Evolutionary conservation across 345 rosid species (phyloP).

Genomic region (Litchi chinensis): DNA sequence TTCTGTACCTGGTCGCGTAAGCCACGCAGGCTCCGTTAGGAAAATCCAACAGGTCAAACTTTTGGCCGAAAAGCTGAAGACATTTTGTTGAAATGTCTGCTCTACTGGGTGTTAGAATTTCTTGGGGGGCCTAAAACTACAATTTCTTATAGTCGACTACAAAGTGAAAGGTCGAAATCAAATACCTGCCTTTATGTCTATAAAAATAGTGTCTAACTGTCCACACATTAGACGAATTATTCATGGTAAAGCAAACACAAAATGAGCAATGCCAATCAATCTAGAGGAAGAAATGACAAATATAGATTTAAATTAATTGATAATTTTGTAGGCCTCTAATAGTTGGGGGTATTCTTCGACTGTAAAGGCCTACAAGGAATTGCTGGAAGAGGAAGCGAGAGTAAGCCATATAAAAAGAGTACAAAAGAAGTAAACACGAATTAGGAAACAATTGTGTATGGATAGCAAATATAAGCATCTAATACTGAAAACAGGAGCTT

Average conservation of each 20-base stretch:
- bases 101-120: background rate
- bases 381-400: background rate
- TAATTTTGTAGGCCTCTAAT: no score
- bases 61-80: slow-evolving; percentile 5
- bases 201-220: no score
- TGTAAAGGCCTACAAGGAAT: no score
- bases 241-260: no score
- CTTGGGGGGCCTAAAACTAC: background rate
- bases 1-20: background rate
- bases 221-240: no score
- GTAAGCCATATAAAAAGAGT: background rate
- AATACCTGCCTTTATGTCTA: background rate
- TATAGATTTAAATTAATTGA: no score
- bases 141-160: background rate
- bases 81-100: background rate
- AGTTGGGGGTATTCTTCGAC: no score
- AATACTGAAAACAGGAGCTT: background rate
- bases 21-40: background rate
- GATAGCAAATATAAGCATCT: background rate
- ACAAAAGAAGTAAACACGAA: background rate
- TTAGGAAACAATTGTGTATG: background rate
- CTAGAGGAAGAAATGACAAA: background rate
- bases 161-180: background rate
- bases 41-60: background rate
- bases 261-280: background rate